Conservation (phyloP, 2,329 filamentous ascomycete species). For the Simplicillium aogashimaense region DNA sequence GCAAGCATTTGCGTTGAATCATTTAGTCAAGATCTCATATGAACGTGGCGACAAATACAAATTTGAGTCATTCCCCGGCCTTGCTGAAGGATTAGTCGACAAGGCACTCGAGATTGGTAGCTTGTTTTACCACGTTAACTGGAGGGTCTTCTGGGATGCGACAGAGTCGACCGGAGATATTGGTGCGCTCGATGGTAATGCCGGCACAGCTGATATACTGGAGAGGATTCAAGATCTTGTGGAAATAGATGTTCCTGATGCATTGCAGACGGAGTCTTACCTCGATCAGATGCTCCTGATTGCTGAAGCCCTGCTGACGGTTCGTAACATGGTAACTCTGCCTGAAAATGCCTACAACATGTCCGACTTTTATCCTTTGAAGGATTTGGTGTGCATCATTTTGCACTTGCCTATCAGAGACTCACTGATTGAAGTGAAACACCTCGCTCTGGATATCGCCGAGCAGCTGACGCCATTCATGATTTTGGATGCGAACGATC, state of each 20-base stretch:
- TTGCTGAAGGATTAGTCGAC: conserved; percentile 80
- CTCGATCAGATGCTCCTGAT: conserved; percentile 64
- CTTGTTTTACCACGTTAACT: conserved; percentile 74
- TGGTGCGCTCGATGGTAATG: conserved; percentile 30
- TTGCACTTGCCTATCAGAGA: conserved; percentile 67
- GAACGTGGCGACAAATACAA: conserved; percentile 93
- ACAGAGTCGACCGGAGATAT: conserved; percentile 43
- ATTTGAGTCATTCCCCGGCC: conserved; percentile 81
- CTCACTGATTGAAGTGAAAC: conserved; percentile 72
- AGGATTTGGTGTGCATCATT: conserved; percentile 75
- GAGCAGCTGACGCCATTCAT: conserved; percentile 84
- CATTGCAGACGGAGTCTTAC: conserved; percentile 64
- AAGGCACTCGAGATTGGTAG: conserved; percentile 71
- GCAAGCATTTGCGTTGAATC: conserved; percentile 86
- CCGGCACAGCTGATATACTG: conserved; percentile 45
- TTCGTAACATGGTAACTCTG: conserved; percentile 94
- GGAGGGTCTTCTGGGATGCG: conserved; percentile 62
- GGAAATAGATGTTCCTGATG: conserved; percentile 50
- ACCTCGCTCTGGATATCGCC: conserved; percentile 83
- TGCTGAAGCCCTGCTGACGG: conserved; percentile 76
- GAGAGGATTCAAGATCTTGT: conserved; percentile 58
- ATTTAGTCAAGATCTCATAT: conserved; percentile 89
- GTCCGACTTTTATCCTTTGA: conserved; percentile 62
- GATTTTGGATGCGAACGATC: conserved; percentile 59
- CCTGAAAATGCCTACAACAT: conserved; percentile 80